Conservation (phyloP, 2,329 filamentous ascomycete species). For the Xylariaceae sp. region DNA sequence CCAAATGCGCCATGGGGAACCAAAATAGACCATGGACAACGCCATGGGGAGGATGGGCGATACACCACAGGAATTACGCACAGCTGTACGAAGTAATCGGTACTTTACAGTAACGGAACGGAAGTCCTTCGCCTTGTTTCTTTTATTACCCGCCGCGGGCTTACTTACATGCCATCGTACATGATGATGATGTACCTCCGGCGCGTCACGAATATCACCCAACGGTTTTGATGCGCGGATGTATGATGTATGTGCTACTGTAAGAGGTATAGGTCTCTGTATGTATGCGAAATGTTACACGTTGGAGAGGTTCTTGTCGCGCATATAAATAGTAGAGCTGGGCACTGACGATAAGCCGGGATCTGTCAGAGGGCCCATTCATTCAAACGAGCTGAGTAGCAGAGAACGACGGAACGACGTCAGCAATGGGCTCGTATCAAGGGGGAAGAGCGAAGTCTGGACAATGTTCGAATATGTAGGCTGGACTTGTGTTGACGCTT, state of each 20-base stretch:
- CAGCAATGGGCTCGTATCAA: constrained; percentile 4
- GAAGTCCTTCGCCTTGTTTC: background rate
- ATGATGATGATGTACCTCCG: background rate
- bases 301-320: background rate
- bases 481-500: constrained; percentile 1
- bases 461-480: background rate
- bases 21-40: constrained; percentile 2
- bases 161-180: background rate
- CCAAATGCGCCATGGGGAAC: constrained; percentile 6
- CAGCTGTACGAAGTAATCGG: no score
- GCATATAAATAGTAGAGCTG: background rate
- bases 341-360: background rate
- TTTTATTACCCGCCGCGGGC: background rate
- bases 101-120: no score
- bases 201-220: background rate
- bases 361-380: background rate
- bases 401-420: background rate
- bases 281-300: background rate
- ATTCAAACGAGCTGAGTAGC: background rate
- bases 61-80: no score
- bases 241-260: background rate
- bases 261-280: background rate
- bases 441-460: background rate
- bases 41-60: background rate
- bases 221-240: background rate